phyloP scores from a whole-genome alignment of 768 basidiomycete species.

The Boletus rex-veris region DNA sequence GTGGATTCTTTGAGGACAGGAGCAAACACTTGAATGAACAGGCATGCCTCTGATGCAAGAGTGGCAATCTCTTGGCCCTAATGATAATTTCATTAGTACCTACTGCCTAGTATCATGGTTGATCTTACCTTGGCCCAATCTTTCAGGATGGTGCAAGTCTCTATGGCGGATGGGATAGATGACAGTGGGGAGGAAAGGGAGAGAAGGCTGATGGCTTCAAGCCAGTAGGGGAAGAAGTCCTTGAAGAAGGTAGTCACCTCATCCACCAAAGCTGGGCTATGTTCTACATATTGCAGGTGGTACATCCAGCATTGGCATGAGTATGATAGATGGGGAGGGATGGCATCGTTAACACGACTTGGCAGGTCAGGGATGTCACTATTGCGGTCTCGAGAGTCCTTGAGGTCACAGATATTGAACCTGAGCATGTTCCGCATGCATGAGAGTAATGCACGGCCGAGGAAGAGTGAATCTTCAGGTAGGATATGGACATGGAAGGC shows the following conservation, averaged over 20 bases:
- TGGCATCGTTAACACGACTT: background rate
- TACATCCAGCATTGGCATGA: background rate
- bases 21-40: background rate
- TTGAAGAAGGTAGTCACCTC: conserved; percentile 1
- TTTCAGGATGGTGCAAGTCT: background rate
- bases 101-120: background rate
- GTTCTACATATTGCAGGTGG: background rate
- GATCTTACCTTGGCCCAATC: conserved; percentile 5
- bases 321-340: background rate
- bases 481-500: background rate
- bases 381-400: background rate
- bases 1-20: background rate
- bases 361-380: background rate
- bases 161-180: background rate
- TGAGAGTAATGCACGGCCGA: background rate
- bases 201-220: conserved; percentile 28
- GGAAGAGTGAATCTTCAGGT: background rate
- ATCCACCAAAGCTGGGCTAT: background rate
- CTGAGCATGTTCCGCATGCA: background rate
- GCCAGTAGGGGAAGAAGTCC: conserved; percentile 1
- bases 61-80: background rate
- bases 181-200: background rate
- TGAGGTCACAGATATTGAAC: background rate
- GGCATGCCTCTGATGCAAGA: background rate
- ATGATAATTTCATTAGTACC: background rate